Conservation (phyloP, 2,329 filamentous ascomycete genomes). For the Aspergillus sp. region DNA sequence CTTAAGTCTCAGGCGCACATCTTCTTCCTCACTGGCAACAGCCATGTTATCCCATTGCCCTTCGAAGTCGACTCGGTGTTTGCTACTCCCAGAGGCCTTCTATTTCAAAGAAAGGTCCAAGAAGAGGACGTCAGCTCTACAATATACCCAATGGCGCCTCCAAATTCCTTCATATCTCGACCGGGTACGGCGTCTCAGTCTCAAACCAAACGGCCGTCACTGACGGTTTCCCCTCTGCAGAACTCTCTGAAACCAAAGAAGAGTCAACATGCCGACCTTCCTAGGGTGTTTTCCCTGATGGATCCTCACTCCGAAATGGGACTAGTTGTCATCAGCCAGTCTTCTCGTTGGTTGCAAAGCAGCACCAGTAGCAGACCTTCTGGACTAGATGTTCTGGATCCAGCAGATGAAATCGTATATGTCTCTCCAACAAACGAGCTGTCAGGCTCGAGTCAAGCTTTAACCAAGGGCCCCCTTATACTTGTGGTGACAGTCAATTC, state of each 20-base stretch:
- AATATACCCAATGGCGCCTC: constrained; percentile 52
- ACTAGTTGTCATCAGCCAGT: constrained; percentile 58
- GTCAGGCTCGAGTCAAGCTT: constrained; percentile 15
- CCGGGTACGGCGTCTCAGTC: constrained; percentile 25
- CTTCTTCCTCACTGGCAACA: constrained; percentile 81
- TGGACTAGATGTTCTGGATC: constrained; percentile 57
- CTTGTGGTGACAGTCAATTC: constrained; percentile 76
- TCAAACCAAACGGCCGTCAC: constrained; percentile 39
- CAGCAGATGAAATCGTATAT: constrained; percentile 76
- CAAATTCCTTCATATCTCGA: constrained; percentile 69
- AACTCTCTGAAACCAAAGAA: constrained; percentile 52
- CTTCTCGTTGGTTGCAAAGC: constrained; percentile 26
- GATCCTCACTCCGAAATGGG: constrained; percentile 83
- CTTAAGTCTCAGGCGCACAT: constrained; percentile 89
- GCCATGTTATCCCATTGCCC: constrained; percentile 83
- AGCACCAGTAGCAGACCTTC: constrained; percentile 20
- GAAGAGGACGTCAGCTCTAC: constrained; percentile 15
- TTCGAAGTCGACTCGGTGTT: constrained; percentile 89
- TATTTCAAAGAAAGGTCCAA: constrained; percentile 72
- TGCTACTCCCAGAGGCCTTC: constrained; percentile 71
- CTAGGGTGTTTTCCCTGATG: constrained; percentile 70
- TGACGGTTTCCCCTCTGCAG: constrained; percentile 44
- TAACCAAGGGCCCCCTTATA: constrained; percentile 51
- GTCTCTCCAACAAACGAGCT: constrained; percentile 60
- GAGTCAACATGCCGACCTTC: constrained; percentile 49